Conservation (phyloP, 495 filamentous ascomycete species). For the Penicillium cosmopolitanum region DNA sequence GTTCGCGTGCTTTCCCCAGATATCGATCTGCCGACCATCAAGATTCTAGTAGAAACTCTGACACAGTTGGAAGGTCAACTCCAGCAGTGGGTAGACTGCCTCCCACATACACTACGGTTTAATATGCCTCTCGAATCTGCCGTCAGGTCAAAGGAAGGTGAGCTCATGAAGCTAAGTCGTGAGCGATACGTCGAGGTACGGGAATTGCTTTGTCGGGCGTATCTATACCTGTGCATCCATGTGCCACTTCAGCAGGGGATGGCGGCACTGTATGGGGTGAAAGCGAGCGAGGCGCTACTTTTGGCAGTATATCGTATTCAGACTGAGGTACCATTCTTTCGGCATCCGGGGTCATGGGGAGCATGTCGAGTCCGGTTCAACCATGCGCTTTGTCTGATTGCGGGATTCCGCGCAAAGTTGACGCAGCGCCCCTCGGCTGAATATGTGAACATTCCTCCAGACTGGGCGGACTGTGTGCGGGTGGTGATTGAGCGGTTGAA, state of each 20-base stretch:
- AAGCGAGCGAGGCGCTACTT: conserved; percentile 31
- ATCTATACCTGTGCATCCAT: conserved; percentile 41
- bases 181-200: conserved; percentile 45
- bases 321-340: conserved; percentile 34
- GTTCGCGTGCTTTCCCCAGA: conserved; percentile 36
- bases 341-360: conserved; percentile 38
- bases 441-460: conserved; percentile 28
- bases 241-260: conserved; percentile 15
- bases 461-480: conserved; percentile 30
- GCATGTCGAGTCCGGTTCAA: conserved; percentile 37
- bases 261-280: conserved; percentile 20
- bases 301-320: conserved; percentile 35
- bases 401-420: conserved; percentile 30
- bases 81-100: conserved; percentile 40
- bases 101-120: conserved; percentile 36
- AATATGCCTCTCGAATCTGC: conserved; percentile 31
- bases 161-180: conserved; percentile 40
- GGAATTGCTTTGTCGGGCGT: conserved; percentile 42
- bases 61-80: conserved; percentile 40
- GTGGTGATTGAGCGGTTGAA: conserved; percentile 32
- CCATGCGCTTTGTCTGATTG: conserved; percentile 35
- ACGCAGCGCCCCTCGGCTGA: conserved; percentile 24
- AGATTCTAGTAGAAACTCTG: conserved; percentile 30
- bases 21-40: conserved; percentile 29
- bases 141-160: conserved; percentile 30